Evolutionary conservation across 352 stramenopile species (phyloP).

Genomic region (Sclerospora graminicola): DNA sequence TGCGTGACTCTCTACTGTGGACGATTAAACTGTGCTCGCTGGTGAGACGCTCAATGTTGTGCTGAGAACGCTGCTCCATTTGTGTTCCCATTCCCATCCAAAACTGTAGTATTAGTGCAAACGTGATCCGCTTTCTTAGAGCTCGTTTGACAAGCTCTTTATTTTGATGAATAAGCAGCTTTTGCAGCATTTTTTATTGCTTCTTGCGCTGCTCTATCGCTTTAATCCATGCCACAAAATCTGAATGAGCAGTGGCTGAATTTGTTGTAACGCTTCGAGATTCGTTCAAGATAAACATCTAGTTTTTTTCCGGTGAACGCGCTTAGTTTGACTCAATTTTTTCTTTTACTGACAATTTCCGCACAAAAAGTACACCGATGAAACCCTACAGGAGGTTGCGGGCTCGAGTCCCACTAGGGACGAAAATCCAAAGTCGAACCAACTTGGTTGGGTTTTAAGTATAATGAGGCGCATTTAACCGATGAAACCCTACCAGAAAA

Average conservation of each 20-base stretch:
- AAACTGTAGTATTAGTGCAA: slow-evolving; percentile 1
- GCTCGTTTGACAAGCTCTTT: background rate
- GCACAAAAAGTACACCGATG: too few species aligned
- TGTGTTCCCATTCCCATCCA: slow-evolving; percentile 4
- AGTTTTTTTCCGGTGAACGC: too few species aligned
- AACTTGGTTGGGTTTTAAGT: too few species aligned
- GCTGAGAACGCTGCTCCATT: slow-evolving; percentile 5
- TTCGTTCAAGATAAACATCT: too few species aligned
- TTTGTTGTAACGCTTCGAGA: background rate
- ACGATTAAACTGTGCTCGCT: slow-evolving; percentile 4
- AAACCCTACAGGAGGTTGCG: too few species aligned
- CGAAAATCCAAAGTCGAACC: too few species aligned
- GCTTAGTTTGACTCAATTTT: too few species aligned
- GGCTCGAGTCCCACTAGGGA: too few species aligned
- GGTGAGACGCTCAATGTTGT: slow-evolving; percentile 1
- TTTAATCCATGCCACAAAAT: slow-evolving; percentile 9
- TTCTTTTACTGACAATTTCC: too few species aligned
- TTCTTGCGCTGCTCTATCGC: slow-evolving; percentile 1
- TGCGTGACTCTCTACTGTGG: too few species aligned
- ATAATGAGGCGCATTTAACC: too few species aligned
- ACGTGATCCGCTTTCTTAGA: slow-evolving; percentile 12
- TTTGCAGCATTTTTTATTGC: slow-evolving; percentile 5
- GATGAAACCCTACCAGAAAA: too few species aligned
- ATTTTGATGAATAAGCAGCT: slow-evolving; percentile 5
- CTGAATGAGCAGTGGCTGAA: slow-evolving; percentile 6